Conservation (phyloP, 805 yeast species). For the Ogataea trehaloabstinens region DNA sequence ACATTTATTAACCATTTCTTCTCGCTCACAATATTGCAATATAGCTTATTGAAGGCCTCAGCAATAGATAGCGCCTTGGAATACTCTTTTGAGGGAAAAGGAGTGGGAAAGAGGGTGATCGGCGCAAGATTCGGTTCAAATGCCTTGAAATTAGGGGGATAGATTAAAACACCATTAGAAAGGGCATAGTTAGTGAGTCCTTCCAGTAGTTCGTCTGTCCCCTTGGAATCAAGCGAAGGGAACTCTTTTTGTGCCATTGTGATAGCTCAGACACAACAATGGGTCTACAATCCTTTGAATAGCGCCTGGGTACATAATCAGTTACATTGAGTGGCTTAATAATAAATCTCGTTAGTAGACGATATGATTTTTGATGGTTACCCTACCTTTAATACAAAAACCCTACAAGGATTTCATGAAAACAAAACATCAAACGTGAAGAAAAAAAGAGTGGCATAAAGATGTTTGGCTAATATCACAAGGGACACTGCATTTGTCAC, state of each 20-base stretch:
- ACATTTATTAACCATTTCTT: slow-evolving; percentile 62
- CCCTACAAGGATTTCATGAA: too few relatives aligned
- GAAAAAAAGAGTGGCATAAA: too few relatives aligned
- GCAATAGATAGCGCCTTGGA: slow-evolving; percentile 67
- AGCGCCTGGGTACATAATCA: too few relatives aligned
- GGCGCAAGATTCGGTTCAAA: slow-evolving; percentile 70
- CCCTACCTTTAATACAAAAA: too few relatives aligned
- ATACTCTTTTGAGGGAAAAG: slow-evolving; percentile 70
- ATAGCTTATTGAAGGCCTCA: slow-evolving; percentile 65
- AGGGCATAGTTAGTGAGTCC: slow-evolving; percentile 69
- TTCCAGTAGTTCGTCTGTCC: slow-evolving; percentile 14
- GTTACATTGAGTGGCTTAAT: too few relatives aligned
- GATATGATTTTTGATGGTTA: too few relatives aligned
- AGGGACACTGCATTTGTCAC: too few relatives aligned
- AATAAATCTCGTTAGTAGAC: too few relatives aligned
- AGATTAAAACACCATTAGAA: slow-evolving; percentile 79
- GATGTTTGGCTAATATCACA: too few relatives aligned
- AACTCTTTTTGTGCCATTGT: slow-evolving; percentile 11
- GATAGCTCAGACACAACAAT: not conserved
- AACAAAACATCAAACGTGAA: too few relatives aligned
- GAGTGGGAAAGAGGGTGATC: slow-evolving; percentile 86
- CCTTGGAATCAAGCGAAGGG: slow-evolving; percentile 12
- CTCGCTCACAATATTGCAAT: slow-evolving; percentile 61
- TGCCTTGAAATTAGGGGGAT: slow-evolving; percentile 54
- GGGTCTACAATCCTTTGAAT: too few relatives aligned